These are phyloP conservation scores for Eustoma russellianum DNA, from an alignment of 257 asterid genomes.

Conservation along the genomic window DNA sequence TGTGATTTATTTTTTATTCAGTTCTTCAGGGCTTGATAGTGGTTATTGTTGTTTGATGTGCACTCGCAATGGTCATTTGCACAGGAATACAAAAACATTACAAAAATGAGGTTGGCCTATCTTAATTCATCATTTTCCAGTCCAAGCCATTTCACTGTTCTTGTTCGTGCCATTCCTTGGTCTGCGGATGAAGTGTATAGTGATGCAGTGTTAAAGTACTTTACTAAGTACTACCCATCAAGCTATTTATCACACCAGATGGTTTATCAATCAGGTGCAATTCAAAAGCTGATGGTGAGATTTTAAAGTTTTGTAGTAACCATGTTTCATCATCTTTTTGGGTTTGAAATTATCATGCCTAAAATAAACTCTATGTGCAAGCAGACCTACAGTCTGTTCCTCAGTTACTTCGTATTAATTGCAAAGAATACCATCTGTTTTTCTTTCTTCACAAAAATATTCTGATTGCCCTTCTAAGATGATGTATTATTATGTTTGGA, in stretches of 20 bases:
- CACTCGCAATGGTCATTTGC: constrained; percentile 11
- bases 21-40: neutral
- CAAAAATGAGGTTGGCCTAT: constrained; percentile 62
- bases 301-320: constrained; percentile 4
- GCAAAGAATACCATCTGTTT: no score
- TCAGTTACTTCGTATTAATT: no score
- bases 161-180: constrained; percentile 96
- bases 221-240: constrained; percentile 65
- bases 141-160: constrained; percentile 76
- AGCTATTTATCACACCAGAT: constrained; percentile 91
- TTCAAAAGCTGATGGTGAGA: constrained; percentile 83
- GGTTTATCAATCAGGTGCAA: constrained; percentile 69
- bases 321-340: neutral
- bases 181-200: constrained; percentile 52
- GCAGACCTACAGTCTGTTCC: no score
- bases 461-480: no score
- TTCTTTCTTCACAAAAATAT: no score
- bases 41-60: neutral
- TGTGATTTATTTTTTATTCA: constrained; percentile 3
- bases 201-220: constrained; percentile 54
- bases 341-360: no score
- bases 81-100: constrained; percentile 77
- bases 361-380: no score
- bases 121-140: constrained; percentile 47
- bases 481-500: no score